phyloP scores from a whole-genome alignment of 495 filamentous ascomycete species.

The Xylaria nigripes region DNA sequence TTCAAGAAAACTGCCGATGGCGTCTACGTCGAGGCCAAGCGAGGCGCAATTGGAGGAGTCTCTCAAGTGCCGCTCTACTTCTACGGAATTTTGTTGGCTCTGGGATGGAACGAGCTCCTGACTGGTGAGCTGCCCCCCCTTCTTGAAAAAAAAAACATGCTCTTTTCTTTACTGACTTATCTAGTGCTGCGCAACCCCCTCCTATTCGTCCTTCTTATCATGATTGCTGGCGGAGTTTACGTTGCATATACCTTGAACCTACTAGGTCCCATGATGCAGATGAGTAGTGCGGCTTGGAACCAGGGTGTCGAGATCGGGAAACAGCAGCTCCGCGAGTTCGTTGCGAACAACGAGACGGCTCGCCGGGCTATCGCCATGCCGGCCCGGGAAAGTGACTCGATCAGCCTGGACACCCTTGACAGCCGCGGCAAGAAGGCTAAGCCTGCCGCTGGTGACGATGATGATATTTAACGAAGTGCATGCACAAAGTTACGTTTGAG shows the following conservation, averaged over 20 bases:
- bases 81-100: conserved; percentile 75
- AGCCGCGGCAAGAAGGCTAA: conserved; percentile 47
- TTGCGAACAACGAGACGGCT: conserved; percentile 72
- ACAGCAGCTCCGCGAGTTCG: conserved; percentile 76
- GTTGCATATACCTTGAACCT: conserved; percentile 88
- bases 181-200: conserved; percentile 84
- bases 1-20: conserved; percentile 98
- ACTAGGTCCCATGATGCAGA: conserved; percentile 89
- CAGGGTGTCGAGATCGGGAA: conserved; percentile 87
- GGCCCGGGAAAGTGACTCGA: conserved; percentile 35
- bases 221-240: conserved; percentile 68
- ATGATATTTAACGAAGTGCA: conserved; percentile 41
- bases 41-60: conserved; percentile 90
- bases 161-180: conserved; percentile 27
- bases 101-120: conserved; percentile 96
- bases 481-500: conserved; percentile 24
- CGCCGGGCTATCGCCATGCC: conserved; percentile 72
- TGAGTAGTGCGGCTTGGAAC: conserved; percentile 78
- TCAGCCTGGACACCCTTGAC: conserved; percentile 53
- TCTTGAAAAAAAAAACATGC: conserved; percentile 2
- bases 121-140: conserved; percentile 54
- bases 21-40: conserved; percentile 94
- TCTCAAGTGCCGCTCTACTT: conserved; percentile 93
- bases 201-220: conserved; percentile 80
- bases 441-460: conserved; percentile 40